phyloP scores from a whole-genome alignment of 208 protist genomes.

The Angomonas ambiguus region DNA sequence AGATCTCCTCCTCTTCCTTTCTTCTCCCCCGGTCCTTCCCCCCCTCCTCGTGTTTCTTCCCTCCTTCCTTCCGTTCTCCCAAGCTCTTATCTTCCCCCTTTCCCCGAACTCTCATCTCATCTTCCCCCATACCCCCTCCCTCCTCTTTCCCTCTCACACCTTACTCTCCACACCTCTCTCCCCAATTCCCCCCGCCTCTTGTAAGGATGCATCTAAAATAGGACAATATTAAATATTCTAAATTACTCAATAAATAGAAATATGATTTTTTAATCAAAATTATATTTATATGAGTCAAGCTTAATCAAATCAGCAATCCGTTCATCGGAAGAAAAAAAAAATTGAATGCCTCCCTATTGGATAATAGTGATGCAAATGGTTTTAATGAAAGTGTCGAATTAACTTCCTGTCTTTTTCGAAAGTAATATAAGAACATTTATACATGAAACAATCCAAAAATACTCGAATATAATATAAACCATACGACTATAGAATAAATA shows the following conservation, averaged over 20 bases:
- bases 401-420: no score
- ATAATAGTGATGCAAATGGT: no score
- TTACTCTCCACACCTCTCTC: conserved; percentile 15
- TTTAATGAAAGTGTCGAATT: no score
- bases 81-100: background rate
- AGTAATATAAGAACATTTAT: background rate
- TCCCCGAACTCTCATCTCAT: conserved; percentile 9
- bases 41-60: conserved; percentile 17
- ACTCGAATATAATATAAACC: conserved; percentile 24
- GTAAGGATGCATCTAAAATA: conserved; percentile 11
- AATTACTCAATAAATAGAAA: conserved; percentile 21
- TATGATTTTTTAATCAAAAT: conserved; percentile 22
- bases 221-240: conserved; percentile 28
- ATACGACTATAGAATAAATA: conserved; percentile 30
- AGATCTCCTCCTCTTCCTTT: background rate
- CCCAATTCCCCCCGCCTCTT: conserved; percentile 12
- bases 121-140: conserved; percentile 1
- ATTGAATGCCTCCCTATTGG: background rate
- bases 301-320: conserved; percentile 20
- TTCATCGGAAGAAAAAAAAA: conserved; percentile 25
- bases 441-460: background rate
- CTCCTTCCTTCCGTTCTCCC: conserved; percentile 10
- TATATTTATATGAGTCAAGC: conserved; percentile 26
- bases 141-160: conserved; percentile 3
- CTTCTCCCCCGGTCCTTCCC: conserved; percentile 14